A percentile compares a stretch with the other conserved stretches of the same genome.
phyloP scores from a whole-genome alignment of 495 filamentous ascomycete genomes.

The Lasiosphaeris hirsuta region DNA sequence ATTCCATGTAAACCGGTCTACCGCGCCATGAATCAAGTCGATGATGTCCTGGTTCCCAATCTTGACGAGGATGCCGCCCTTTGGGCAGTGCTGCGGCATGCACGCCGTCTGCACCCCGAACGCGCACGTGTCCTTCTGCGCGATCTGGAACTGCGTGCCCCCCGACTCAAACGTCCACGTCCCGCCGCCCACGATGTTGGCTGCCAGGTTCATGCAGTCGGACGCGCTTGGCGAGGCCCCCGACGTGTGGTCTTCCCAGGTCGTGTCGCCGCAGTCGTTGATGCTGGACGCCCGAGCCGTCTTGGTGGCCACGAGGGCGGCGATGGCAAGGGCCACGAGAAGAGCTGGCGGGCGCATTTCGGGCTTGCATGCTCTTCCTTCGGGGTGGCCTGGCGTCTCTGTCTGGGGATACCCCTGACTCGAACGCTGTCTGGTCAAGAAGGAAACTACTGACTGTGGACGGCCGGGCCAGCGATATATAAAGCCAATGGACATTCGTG shows the following conservation, averaged over 20 bases:
- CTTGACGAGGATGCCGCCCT: not conserved
- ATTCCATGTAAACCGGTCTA: not conserved
- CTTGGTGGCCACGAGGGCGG: not conserved
- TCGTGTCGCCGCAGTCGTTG: conserved; percentile 5
- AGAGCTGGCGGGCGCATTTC: not conserved
- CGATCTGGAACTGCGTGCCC: not conserved
- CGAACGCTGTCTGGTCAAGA: no score
- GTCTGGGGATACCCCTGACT: no score
- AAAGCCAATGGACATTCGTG: no score
- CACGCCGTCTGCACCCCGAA: not conserved
- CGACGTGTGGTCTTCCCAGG: not conserved
- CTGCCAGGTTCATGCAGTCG: not conserved
- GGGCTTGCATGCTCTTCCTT: no score
- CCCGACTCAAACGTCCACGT: not conserved
- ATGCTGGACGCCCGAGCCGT: not conserved
- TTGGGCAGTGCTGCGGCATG: not conserved
- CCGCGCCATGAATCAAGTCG: not conserved
- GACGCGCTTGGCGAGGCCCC: not conserved
- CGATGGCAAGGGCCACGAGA: not conserved
- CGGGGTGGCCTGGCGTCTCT: not conserved
- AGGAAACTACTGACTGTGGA: no score
- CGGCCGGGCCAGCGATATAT: no score
- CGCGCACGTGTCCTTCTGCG: not conserved
- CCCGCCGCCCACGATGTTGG: conserved; percentile 2
- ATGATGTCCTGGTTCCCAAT: conserved; percentile 6